Evolutionary conservation across 768 basidiomycete genomes (phyloP), one percentile per base, ranked within the genome.

Genomic region (Trametopsis cervina): DNA sequence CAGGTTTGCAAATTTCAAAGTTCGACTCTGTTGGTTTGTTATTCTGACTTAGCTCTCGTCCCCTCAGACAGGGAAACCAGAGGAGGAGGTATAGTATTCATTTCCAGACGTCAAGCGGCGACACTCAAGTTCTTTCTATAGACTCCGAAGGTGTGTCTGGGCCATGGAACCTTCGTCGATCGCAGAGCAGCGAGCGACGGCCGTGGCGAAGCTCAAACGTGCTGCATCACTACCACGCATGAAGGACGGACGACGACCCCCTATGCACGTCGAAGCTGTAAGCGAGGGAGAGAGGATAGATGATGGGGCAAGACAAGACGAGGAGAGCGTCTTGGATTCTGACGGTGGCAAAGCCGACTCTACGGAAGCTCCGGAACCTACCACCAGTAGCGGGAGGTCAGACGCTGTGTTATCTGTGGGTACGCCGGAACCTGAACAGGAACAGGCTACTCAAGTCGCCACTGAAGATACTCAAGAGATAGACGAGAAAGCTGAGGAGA

Each of bases 211-310:
- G 69, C 79, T 96, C 54, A 92, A 87, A 68, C 82, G 93, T 57
- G 92, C 93, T 37, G 89, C 91, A 46, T 94, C 91, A 13, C 67
- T 95, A 23, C 93, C 92, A 29, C 76, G 92, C 52, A 89, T 89
- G 83, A 91, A 91, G 64, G 87, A 91, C 64, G 91, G 91, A 6
- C 71, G 91, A 47, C 74, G 92, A 37, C 91, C 90, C 0, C 88
- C 84, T 41, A 89, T 89, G 87, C 88, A 87, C 59, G 71, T 78
- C 55, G 87, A 88, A 56, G 84, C 80, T 17, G 79, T 89, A 43
- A 89, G 87, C 59, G 88, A 90, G 63, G 85, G 88, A 9, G 88
- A 90, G 65, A 82, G 77, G 69, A 56, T 65, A 54, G 57, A 64
- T 45, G 46, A 65, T 62, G 53, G 55, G 49, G 61, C 60, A 13